These are phyloP conservation scores for Vitis rupestris DNA, from an alignment of 164 flowering plant genomes.

Conservation along the genomic window DNA sequence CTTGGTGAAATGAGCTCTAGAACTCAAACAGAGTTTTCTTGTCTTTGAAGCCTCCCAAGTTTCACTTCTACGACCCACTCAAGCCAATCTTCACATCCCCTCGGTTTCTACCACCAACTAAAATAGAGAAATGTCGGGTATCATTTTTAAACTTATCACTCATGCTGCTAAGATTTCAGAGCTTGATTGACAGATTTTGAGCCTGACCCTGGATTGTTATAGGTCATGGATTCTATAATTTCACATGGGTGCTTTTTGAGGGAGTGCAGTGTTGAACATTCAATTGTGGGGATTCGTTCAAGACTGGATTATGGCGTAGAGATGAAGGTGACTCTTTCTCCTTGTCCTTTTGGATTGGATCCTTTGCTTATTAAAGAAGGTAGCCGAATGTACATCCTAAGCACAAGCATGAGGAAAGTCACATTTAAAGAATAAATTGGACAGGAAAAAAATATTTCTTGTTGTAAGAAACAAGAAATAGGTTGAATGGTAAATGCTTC, in stretches of 20 bases:
- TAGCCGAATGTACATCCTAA: too few species aligned
- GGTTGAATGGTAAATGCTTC: too few species aligned
- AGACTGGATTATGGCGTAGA: slow-evolving; percentile 74
- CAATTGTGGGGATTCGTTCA: slow-evolving; percentile 80
- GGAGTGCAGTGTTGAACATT: slow-evolving; percentile 64
- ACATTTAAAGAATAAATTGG: too few species aligned
- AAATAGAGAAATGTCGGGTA: slow-evolving; percentile 73
- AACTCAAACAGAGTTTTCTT: neutral
- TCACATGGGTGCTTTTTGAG: slow-evolving; percentile 88
- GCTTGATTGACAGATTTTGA: neutral
- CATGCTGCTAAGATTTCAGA: slow-evolving; percentile 3
- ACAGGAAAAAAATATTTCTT: too few species aligned
- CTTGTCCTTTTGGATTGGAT: too few species aligned
- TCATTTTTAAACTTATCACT: too few species aligned
- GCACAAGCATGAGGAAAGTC: too few species aligned
- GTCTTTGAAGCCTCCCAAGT: slow-evolving; percentile 56
- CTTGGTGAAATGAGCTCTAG: too few species aligned
- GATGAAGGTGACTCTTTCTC: slow-evolving; percentile 43
- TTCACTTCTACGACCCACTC: slow-evolving; percentile 73
- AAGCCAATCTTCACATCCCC: slow-evolving; percentile 87
- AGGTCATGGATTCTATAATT: slow-evolving; percentile 76
- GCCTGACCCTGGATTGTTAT: slow-evolving; percentile 12
- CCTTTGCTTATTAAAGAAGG: too few species aligned
- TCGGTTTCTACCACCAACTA: slow-evolving; percentile 78
- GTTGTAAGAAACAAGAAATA: too few species aligned